Evolutionary conservation across 2,329 filamentous ascomycete species (phyloP), one percentile per base, ranked within the genome.

Genomic region (Coniochaeta pulveracea): DNA sequence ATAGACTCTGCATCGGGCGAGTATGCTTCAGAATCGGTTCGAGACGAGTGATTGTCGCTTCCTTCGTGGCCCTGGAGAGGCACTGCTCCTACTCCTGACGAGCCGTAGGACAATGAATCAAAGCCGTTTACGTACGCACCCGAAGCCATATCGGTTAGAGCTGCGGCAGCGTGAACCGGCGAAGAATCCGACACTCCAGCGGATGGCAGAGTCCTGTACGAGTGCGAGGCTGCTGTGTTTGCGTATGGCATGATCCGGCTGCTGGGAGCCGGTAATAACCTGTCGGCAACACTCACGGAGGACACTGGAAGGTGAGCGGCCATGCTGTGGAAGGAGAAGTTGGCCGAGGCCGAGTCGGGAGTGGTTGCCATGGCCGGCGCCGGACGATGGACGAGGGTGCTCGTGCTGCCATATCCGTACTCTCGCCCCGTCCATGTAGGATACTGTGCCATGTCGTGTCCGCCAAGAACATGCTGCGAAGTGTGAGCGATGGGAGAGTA

Each of bases 271-370:
- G 59, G 57, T 1, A 62, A 47, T 10, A 54, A 40, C 8, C 51
- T 47, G 11, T 55, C 53, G 9, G 37, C 34, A 2, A 42, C 40
- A 4, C 50, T 44, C 17, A 49, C 45, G 5, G 52, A 34, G 2
- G 52, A 35, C 5, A 45, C 47, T 0, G 60, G 59, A 0, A 64
- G 48, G 0, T 59, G 58, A 0, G 60, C 56, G 5, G 59, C 58
- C 35, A 62, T 58, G 25, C 50, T 49, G 1, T 58, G 56, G n/a
- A 63, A 49, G 6, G 58, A 59, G 39, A 63, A 60, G 26, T 48
- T 54, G 4, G 56, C 47, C 6, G 52, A 44, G 9, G 60, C 57
- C 28, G 22, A 17, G 11, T n/a, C 28, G 6, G n/a, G n/a, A n/a
- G n/a, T n/a, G 24, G 46, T 46, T 1, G 47, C 46, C 2, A 36